Percentiles rank a stretch among this genome's conserved stretches.
Conservation (phyloP, 2,329 filamentous ascomycete species). For the Epichloe baconii region DNA sequence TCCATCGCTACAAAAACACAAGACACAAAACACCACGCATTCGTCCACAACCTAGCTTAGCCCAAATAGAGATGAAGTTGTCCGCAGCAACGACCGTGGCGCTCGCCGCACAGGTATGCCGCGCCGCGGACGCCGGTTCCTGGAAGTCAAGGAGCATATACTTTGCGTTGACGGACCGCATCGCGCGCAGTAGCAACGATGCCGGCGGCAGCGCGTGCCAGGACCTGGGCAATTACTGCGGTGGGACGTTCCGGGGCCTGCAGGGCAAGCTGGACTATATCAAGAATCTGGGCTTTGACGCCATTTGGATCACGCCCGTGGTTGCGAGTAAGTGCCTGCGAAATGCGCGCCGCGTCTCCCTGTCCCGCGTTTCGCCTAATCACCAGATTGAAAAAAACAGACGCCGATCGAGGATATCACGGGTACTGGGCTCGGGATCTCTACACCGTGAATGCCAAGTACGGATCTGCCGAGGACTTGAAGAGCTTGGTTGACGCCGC, state of each 20-base stretch:
- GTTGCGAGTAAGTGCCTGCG: slow-evolving; percentile 24
- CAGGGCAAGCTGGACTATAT: slow-evolving; percentile 50
- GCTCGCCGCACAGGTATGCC: neutral
- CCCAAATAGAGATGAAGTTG: neutral
- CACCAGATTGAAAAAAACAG: slow-evolving; percentile 9
- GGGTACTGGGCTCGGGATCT: slow-evolving; percentile 42
- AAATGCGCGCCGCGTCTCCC: neutral
- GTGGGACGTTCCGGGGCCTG: slow-evolving; percentile 47
- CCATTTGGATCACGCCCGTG: slow-evolving; percentile 47
- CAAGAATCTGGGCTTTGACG: slow-evolving; percentile 45
- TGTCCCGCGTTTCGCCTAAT: neutral
- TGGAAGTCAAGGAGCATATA: slow-evolving; percentile 46
- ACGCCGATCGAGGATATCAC: slow-evolving; percentile 34
- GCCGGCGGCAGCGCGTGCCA: slow-evolving; percentile 30
- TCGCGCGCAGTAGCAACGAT: slow-evolving; percentile 31
- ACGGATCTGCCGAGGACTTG: slow-evolving; percentile 46
- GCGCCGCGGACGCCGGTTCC: slow-evolving; percentile 21
- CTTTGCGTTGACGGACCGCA: slow-evolving; percentile 44
- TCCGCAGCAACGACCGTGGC: neutral
- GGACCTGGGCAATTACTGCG: slow-evolving; percentile 38
- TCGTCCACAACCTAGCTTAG: neutral
- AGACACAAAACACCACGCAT: neutral
- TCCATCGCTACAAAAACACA: neutral
- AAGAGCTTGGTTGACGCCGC: slow-evolving; percentile 40
- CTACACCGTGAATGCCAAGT: slow-evolving; percentile 41